A percentile compares a stretch with the other conserved stretches of the same genome.
These are phyloP conservation scores for Aspergillus sp. DNA, from an alignment of 2,329 filamentous ascomycete genomes.

Conservation along the genomic window DNA sequence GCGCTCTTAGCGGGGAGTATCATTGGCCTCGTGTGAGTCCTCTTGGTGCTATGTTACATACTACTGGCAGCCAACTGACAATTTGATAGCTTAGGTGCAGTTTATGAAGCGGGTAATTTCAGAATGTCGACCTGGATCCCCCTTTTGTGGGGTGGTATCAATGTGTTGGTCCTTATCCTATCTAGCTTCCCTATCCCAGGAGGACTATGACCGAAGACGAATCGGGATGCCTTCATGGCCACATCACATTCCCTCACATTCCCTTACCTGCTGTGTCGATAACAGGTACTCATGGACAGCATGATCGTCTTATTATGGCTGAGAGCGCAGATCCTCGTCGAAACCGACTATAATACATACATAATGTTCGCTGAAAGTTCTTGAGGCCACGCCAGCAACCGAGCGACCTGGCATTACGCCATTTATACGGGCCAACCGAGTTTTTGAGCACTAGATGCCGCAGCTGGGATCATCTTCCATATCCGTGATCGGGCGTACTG, in stretches of 20 bases:
- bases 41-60: constrained; percentile 10
- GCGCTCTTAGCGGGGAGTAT: constrained; percentile 78
- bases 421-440: not conserved
- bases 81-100: constrained; percentile 67
- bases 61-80: constrained; percentile 8
- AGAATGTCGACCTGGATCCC: constrained; percentile 94
- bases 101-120: constrained; percentile 81
- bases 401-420: constrained; percentile 34
- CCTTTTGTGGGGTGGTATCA: constrained; percentile 83
- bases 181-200: constrained; percentile 94
- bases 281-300: not conserved
- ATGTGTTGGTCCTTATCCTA: constrained; percentile 76
- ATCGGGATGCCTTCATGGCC: not conserved
- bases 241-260: not conserved
- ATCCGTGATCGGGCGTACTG: constrained; percentile 38
- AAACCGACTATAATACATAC: constrained; percentile 9
- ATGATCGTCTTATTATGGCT: not conserved
- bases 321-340: not conserved
- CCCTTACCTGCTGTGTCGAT: not conserved
- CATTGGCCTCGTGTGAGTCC: constrained; percentile 72
- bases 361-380: constrained; percentile 4
- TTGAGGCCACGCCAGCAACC: constrained; percentile 8
- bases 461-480: constrained; percentile 46
- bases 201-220: constrained; percentile 61
- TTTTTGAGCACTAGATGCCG: not conserved